Evolutionary conservation across 2,329 filamentous ascomycete genomes (phyloP).

Genomic region (Colletotrichum liriopes): DNA sequence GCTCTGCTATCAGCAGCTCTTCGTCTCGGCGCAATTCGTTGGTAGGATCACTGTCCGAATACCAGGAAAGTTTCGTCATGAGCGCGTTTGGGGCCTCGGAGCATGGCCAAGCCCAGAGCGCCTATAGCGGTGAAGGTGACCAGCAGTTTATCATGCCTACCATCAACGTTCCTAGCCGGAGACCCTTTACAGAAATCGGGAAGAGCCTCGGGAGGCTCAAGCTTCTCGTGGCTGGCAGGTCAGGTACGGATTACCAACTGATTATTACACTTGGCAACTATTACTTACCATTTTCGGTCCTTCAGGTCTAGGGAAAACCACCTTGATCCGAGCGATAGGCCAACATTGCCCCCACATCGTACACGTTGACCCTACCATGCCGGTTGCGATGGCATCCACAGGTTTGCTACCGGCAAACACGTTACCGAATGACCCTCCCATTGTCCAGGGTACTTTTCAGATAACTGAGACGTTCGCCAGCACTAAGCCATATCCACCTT

Average conservation of each 20-base stretch:
- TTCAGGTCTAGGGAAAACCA: slow-evolving; percentile 88
- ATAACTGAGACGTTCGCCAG: slow-evolving; percentile 83
- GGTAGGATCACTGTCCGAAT: slow-evolving; percentile 63
- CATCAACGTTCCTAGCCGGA: slow-evolving; percentile 88
- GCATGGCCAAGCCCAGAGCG: slow-evolving; percentile 23
- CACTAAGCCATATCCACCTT: slow-evolving; percentile 87
- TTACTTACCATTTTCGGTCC: slow-evolving; percentile 38
- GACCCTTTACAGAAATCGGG: slow-evolving; percentile 91
- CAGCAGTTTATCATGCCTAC: slow-evolving; percentile 98
- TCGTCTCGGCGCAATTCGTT: slow-evolving; percentile 70
- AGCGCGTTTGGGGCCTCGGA: slow-evolving; percentile 38
- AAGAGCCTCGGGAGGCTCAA: slow-evolving; percentile 89
- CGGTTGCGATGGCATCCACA: slow-evolving; percentile 25
- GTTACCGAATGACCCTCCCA: slow-evolving; percentile 9
- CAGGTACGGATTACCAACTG: slow-evolving; percentile 65
- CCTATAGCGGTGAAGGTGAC: slow-evolving; percentile 63
- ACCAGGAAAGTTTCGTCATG: slow-evolving; percentile 50
- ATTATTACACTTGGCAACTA: slow-evolving; percentile 20
- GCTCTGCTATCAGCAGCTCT: slow-evolving; percentile 62
- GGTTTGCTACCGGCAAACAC: slow-evolving; percentile 20
- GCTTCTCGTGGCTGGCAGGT: slow-evolving; percentile 86
- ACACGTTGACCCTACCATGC: slow-evolving; percentile 81
- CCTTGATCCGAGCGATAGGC: slow-evolving; percentile 88
- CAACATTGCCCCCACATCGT: slow-evolving; percentile 93
- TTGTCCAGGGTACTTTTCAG: slow-evolving; percentile 29